Evolutionary conservation across 2,329 filamentous ascomycete genomes (phyloP), one percentile per base, ranked within the genome.

Genomic region (Fusarium sublunatum): DNA sequence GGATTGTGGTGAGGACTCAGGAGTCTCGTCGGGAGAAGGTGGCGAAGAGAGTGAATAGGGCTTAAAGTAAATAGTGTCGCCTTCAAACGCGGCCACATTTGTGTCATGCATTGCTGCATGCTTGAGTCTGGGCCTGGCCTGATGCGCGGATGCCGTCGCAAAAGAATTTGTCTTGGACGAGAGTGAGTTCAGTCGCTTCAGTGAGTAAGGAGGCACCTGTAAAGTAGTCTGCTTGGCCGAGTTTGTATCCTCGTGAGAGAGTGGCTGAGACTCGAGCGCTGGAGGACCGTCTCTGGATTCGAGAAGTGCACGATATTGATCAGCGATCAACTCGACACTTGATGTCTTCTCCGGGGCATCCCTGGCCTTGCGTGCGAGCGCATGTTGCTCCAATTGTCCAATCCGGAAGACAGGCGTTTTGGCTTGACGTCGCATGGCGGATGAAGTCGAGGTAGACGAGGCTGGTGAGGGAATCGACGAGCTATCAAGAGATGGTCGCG

Each of bases 331-430:
- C 49, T 84, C 81, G 31, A 80, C 78, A 63, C 78, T 82, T 1
- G 77, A 75, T 1, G 73, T 76, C 61, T 78, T 77, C 31, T 71
- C 72, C 4, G 71, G 58, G 4, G 61, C 59, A 9, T 64, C 67
- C 5, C 66, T 59, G 7, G 64, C 54, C 53, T 64, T 60, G 42
- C 68, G 55, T 40, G 58, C 54, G 24, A 68, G 61, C 12, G 67
- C 55, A 7, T 72, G 67, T 38, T 58, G 72, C 56, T 85, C 83
- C 3, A 83, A 74, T 64, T 85, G 82, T 12, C 82, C 82, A 53
- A 85, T 81, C 9, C 74, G 74, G 38, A 77, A 77, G 22, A 84
- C 80, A 0, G 82, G 83, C 2, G 82, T 85, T 70, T 84, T 85
- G 35, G 82, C 81, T 47, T 80, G 79, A 28, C 80, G 78, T 53